Evolutionary conservation across 768 basidiomycete genomes (phyloP), one percentile per base, ranked within the genome.

Genomic region (Hebeloma cylindrosporum): DNA sequence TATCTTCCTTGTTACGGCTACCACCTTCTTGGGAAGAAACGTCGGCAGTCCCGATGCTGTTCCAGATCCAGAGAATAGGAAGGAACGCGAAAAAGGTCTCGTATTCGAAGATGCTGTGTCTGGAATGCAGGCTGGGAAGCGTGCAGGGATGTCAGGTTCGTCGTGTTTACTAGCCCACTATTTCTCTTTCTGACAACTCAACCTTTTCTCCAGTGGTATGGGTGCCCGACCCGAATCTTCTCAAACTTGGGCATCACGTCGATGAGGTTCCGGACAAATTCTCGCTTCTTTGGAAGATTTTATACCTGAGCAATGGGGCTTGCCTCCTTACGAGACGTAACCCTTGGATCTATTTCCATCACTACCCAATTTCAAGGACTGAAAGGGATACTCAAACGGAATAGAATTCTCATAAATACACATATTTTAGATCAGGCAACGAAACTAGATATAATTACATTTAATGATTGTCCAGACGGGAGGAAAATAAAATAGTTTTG

Each of bases 111-210:
- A 94, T 60, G 81, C 80, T 3, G 64, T 88, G 30, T 78, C 78
- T 0, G 91, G 91, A 0, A 70, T 93, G 51, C 79, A 85, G 52
- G 88, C 89, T 5, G 91, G 83, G 3, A 87, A 86, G 59, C 73
- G 85, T 45, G 90, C 90, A 3, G 89, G 88, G 8, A 93, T 93
- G 91, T 76, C 82, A 45, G 89, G 91, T 91, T 43, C 27, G 75
- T 52, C 38, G 35, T 7, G 32, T 26, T 14, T 14, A 14, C 27
- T 41, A 16, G 16, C 42, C 11, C 10, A 8, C 14, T 10, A 14
- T 40, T n/a, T 29, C 26, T 27, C 20, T 27, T 14, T 33, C 35
- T 23, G n/a, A 38, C 28, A 21, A 38, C 31, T 39, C 36, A 20
- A 38, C 45, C 31, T 26, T 26, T 26, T 35, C 17, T 30, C 32